Evolutionary conservation across 495 filamentous ascomycete species (phyloP).

Genomic region (Neurospora sp.): DNA sequence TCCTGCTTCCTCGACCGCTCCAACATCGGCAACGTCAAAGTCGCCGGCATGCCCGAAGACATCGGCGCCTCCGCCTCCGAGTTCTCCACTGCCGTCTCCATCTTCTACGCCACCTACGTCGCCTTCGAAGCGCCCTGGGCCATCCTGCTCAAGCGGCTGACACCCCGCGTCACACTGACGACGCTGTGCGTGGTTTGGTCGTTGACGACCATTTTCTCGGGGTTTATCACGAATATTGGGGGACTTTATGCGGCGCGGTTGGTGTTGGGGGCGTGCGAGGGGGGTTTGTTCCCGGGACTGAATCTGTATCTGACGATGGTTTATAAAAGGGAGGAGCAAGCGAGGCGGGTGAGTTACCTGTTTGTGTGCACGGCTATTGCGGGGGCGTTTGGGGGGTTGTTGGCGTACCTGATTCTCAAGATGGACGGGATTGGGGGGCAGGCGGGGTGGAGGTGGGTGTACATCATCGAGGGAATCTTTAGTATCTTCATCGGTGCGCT

Average conservation of each 20-base stretch:
- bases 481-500: constrained; percentile 55
- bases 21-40: constrained; percentile 38
- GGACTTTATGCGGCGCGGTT: constrained; percentile 42
- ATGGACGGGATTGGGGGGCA: constrained; percentile 59
- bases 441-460: constrained; percentile 70
- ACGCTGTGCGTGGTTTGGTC: constrained; percentile 50
- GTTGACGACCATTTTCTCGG: constrained; percentile 42
- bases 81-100: constrained; percentile 55
- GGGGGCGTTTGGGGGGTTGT: constrained; percentile 69
- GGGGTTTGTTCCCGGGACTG: constrained; percentile 66
- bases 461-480: constrained; percentile 60
- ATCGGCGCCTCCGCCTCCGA: constrained; percentile 43
- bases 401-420: constrained; percentile 56
- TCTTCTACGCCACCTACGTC: constrained; percentile 80
- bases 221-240: constrained; percentile 39
- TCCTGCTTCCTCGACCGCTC: constrained; percentile 52
- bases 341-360: constrained; percentile 57
- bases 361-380: constrained; percentile 70
- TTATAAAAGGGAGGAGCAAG: constrained; percentile 44
- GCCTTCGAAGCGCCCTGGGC: constrained; percentile 71
- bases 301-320: constrained; percentile 80
- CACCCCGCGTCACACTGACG: constrained; percentile 48
- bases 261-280: constrained; percentile 46
- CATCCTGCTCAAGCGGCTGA: constrained; percentile 59
- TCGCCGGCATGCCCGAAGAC: constrained; percentile 34